These are phyloP conservation scores for Udeniomyces megalosporus DNA, from an alignment of 768 basidiomycete genomes.

Conservation along the genomic window DNA sequence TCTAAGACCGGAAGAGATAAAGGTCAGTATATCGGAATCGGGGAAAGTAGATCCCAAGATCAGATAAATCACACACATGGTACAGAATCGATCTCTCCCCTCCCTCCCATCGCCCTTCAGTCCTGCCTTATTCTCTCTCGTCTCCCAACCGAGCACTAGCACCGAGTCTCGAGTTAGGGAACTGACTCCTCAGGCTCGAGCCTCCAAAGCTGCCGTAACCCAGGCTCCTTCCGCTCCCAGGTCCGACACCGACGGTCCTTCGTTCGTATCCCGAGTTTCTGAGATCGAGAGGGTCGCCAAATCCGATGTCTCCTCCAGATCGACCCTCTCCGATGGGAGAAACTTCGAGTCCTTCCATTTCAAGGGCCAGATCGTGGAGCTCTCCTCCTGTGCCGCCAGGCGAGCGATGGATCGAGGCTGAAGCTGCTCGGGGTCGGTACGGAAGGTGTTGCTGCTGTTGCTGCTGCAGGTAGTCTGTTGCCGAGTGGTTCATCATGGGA, in stretches of 20 bases:
- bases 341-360: constrained; percentile 7
- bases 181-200: neutral
- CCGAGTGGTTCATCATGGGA: neutral
- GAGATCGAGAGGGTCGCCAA: neutral
- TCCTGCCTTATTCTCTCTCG: too few relatives aligned
- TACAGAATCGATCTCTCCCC: too few relatives aligned
- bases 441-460: constrained; percentile 11
- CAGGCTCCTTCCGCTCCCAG: constrained; percentile 1
- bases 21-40: too few relatives aligned
- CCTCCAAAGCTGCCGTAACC: constrained; percentile 12
- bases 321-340: too few relatives aligned
- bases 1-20: too few relatives aligned
- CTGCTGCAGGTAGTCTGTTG: constrained; percentile 10
- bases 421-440: constrained; percentile 4
- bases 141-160: too few relatives aligned
- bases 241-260: neutral
- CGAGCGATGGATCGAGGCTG: constrained; percentile 5
- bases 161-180: too few relatives aligned
- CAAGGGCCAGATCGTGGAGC: constrained; percentile 4
- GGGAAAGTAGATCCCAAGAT: too few relatives aligned
- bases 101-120: too few relatives aligned
- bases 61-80: too few relatives aligned
- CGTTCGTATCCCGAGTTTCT: neutral
- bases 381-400: neutral
- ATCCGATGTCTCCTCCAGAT: neutral